Percentiles rank a stretch among this genome's conserved stretches.
Evolutionary conservation across 176 grass and related monocot genomes (phyloP).

Genomic region (Guadua angustifolia): DNA sequence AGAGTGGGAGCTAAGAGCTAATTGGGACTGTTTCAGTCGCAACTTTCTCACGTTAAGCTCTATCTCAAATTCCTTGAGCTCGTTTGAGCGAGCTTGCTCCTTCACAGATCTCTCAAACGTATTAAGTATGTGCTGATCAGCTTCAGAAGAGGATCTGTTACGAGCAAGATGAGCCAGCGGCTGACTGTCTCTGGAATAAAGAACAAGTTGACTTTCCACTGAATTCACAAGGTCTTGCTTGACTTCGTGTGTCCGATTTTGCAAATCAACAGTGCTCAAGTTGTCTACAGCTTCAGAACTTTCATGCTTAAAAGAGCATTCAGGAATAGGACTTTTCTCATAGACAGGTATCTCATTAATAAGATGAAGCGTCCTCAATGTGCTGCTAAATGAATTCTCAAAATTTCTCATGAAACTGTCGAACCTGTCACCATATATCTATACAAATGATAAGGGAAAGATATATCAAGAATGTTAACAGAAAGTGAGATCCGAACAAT

Average conservation of each 20-base stretch:
- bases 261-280: slow-evolving; percentile 27
- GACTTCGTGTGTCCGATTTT: slow-evolving; percentile 25
- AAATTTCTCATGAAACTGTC: slow-evolving; percentile 82
- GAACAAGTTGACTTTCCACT: slow-evolving; percentile 48
- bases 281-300: slow-evolving; percentile 41
- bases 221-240: slow-evolving; percentile 28
- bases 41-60: slow-evolving; percentile 76
- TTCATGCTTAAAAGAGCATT: slow-evolving; percentile 40
- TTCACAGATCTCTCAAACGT: slow-evolving; percentile 76
- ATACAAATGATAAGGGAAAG: slow-evolving; percentile 33
- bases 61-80: slow-evolving; percentile 91
- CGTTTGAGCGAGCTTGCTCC: slow-evolving; percentile 74
- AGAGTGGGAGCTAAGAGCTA: slow-evolving; percentile 67
- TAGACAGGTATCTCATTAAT: slow-evolving; percentile 62
- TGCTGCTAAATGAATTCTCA: slow-evolving; percentile 95
- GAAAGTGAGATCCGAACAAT: not conserved
- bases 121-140: slow-evolving; percentile 57
- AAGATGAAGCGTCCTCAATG: slow-evolving; percentile 78
- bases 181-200: slow-evolving; percentile 53
- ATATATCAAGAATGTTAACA: slow-evolving; percentile 1
- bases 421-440: slow-evolving; percentile 89
- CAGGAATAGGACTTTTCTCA: slow-evolving; percentile 37
- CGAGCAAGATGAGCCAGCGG: slow-evolving; percentile 47
- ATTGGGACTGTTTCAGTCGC: slow-evolving; percentile 74
- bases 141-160: slow-evolving; percentile 40